These are phyloP conservation scores for Boletus fagicola DNA, from an alignment of 768 basidiomycete species.

Conservation along the genomic window DNA sequence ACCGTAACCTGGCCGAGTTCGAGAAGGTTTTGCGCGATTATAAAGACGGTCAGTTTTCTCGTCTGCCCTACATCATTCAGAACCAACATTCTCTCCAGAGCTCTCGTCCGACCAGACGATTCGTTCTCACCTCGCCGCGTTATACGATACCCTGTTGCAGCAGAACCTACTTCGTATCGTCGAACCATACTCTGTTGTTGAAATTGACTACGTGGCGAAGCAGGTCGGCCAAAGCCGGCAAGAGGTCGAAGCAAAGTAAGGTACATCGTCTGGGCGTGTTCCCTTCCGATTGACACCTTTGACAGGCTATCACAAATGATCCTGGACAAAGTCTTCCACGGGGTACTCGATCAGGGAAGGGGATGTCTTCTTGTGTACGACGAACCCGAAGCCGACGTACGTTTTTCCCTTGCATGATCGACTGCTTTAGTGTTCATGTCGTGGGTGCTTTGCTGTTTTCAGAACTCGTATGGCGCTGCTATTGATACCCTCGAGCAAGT, in stretches of 20 bases:
- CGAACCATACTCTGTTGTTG: constrained; percentile 92
- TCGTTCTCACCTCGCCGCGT: constrained; percentile 86
- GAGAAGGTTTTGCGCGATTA: constrained; percentile 86
- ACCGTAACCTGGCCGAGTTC: constrained; percentile 85
- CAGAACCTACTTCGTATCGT: constrained; percentile 95
- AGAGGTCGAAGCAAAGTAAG: constrained; percentile 88
- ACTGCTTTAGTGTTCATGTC: constrained; percentile 1
- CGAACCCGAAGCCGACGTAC: constrained; percentile 77
- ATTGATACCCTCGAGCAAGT: constrained; percentile 89
- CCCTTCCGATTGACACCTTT: constrained; percentile 3
- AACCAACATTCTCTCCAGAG: constrained; percentile 46
- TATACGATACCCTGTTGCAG: constrained; percentile 95
- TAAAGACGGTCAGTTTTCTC: constrained; percentile 56
- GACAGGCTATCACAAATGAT: constrained; percentile 95
- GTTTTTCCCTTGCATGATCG: constrained; percentile 30
- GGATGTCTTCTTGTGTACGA: constrained; percentile 93
- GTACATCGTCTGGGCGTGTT: not conserved
- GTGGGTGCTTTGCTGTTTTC: constrained; percentile 1
- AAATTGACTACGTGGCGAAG: constrained; percentile 84
- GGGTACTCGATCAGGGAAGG: constrained; percentile 94
- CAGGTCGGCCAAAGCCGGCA: constrained; percentile 84
- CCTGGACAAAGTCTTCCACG: constrained; percentile 88
- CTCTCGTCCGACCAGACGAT: constrained; percentile 95
- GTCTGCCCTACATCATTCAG: not conserved
- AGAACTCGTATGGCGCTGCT: constrained; percentile 88